These are phyloP conservation scores for Candida nemodendra DNA, from an alignment of 805 yeast species.

Conservation along the genomic window DNA sequence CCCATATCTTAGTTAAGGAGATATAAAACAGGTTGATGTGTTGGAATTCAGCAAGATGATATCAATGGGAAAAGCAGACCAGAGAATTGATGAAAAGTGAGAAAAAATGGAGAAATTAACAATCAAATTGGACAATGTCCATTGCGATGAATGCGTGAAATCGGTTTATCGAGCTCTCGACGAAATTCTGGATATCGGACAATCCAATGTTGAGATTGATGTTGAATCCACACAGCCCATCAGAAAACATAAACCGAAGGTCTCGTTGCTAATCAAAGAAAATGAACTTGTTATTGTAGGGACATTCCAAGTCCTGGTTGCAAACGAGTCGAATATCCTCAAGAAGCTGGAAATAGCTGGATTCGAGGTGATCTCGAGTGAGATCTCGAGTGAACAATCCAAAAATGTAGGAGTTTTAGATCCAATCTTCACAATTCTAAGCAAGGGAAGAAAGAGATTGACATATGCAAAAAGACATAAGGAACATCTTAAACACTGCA, in stretches of 20 bases:
- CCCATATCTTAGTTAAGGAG: too few species aligned
- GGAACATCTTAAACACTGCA: slow-evolving; percentile 42
- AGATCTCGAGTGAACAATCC: slow-evolving; percentile 10
- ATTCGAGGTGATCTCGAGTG: slow-evolving; percentile 31
- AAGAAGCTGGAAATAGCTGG: slow-evolving; percentile 36
- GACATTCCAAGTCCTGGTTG: slow-evolving; percentile 15
- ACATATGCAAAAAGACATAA: slow-evolving; percentile 20
- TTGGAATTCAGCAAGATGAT: too few species aligned
- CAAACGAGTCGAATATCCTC: slow-evolving; percentile 27
- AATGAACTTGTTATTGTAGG: slow-evolving; percentile 33
- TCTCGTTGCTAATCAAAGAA: slow-evolving; percentile 22
- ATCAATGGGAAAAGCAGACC: too few species aligned
- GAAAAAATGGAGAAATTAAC: slow-evolving; percentile 24
- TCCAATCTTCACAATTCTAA: slow-evolving; percentile 15
- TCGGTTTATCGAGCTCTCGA: slow-evolving; percentile 34
- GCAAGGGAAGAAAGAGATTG: slow-evolving; percentile 20
- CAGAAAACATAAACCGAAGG: slow-evolving; percentile 13
- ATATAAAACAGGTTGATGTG: too few species aligned
- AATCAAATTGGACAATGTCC: slow-evolving; percentile 44
- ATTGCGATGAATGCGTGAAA: slow-evolving; percentile 52
- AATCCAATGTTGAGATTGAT: slow-evolving; percentile 14
- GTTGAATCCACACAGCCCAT: slow-evolving; percentile 3
- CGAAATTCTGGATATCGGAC: slow-evolving; percentile 17
- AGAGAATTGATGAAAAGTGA: too few species aligned
- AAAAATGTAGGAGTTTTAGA: slow-evolving; percentile 13